These are phyloP conservation scores for Metarhizium album DNA, from an alignment of 2,329 filamentous ascomycete species.

Conservation along the genomic window DNA sequence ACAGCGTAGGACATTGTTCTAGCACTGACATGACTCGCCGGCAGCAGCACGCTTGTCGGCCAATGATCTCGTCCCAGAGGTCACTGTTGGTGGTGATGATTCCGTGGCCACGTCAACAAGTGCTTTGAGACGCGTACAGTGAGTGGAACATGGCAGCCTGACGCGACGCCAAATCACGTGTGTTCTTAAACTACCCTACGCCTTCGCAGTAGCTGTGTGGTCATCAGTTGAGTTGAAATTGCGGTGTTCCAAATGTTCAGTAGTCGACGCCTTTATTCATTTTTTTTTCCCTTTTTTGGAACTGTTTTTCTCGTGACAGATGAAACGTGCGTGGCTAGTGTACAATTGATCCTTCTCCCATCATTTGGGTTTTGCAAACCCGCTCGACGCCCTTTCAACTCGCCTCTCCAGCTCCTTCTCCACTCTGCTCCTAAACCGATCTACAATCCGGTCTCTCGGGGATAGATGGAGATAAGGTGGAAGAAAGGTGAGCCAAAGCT, in stretches of 20 bases:
- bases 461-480: too few relatives aligned
- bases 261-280: too few relatives aligned
- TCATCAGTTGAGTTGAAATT: too few relatives aligned
- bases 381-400: too few relatives aligned
- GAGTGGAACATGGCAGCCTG: not conserved
- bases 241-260: too few relatives aligned
- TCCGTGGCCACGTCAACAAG: not conserved
- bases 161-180: not conserved
- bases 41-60: not conserved
- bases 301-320: too few relatives aligned
- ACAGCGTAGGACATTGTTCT: constrained; percentile 14
- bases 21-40: not conserved
- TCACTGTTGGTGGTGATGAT: not conserved
- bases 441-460: too few relatives aligned
- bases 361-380: too few relatives aligned
- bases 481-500: too few relatives aligned
- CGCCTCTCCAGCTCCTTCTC: not conserved
- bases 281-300: too few relatives aligned
- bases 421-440: not conserved
- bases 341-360: too few relatives aligned
- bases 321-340: too few relatives aligned
- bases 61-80: not conserved
- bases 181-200: not conserved
- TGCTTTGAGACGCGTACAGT: not conserved
- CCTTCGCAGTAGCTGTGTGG: not conserved